phyloP scores from a whole-genome alignment of 129 eudicot genomes.

The Escallonia rubra region DNA sequence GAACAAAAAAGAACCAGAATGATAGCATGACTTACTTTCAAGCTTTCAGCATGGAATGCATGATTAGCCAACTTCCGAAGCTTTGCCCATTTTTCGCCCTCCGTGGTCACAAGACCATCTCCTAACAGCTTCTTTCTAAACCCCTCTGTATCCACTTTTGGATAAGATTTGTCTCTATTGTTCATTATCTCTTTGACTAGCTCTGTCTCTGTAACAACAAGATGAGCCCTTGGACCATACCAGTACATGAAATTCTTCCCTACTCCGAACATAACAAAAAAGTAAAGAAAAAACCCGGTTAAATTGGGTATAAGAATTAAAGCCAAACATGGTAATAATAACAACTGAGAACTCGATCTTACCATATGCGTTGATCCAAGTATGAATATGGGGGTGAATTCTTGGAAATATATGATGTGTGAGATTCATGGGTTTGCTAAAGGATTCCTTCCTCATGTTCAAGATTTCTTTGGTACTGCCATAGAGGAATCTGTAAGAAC shows the following conservation, averaged over 20 bases:
- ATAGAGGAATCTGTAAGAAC: slow-evolving; percentile 2
- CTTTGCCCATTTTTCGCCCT: slow-evolving; percentile 31
- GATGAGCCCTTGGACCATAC: slow-evolving; percentile 17
- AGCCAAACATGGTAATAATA: not conserved
- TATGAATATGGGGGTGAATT: slow-evolving; percentile 4
- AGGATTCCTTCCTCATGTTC: not conserved
- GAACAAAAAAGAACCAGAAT: too few relatives aligned
- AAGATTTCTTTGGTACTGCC: slow-evolving; percentile 2
- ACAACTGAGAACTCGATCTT: not conserved
- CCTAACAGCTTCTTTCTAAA: slow-evolving; percentile 20
- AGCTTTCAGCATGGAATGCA: slow-evolving; percentile 28
- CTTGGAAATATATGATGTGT: slow-evolving; percentile 18
- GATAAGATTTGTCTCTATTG: slow-evolving; percentile 17
- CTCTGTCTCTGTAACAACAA: slow-evolving; percentile 30
- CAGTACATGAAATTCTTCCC: slow-evolving; percentile 24
- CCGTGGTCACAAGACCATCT: slow-evolving; percentile 20
- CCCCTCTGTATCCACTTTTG: slow-evolving; percentile 5
- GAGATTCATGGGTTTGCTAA: not conserved
- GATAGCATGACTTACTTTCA: slow-evolving; percentile 8
- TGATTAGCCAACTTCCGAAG: slow-evolving; percentile 26
- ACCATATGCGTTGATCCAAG: slow-evolving; percentile 13
- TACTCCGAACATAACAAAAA: not conserved
- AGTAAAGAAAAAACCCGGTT: too few relatives aligned
- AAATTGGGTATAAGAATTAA: not conserved
- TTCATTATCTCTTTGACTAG: slow-evolving; percentile 22